phyloP scores from a whole-genome alignment of 169 alveolate genomes.

The Nephromyces sp. region DNA sequence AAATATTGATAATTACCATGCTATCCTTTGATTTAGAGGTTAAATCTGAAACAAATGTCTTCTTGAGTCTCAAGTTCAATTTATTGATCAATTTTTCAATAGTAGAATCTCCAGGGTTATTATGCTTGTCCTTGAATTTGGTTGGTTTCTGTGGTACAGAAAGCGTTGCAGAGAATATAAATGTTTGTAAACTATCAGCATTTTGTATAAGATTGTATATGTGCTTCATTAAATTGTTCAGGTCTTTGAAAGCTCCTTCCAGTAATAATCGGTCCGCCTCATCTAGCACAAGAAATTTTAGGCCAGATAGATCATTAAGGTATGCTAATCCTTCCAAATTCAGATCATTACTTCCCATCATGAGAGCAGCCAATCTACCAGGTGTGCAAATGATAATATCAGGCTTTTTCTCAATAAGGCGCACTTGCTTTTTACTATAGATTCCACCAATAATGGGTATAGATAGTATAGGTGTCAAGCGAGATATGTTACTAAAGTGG shows the following conservation, averaged over 20 bases:
- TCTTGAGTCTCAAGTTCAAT: no score
- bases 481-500: not conserved
- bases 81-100: no score
- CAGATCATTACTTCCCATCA: not conserved
- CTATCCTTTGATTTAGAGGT: no score
- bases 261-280: not conserved
- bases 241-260: not conserved
- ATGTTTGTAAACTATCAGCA: not conserved
- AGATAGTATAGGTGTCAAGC: not conserved
- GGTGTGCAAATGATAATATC: not conserved
- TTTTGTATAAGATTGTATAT: not conserved
- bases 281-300: not conserved
- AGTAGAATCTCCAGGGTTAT: no score
- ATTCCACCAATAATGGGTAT: not conserved
- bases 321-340: not conserved
- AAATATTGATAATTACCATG: no score
- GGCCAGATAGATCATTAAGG: not conserved
- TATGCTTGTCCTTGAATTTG: no score
- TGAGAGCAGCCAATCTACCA: not conserved
- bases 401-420: not conserved
- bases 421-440: not conserved
- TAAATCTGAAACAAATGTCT: no score
- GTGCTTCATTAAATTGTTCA: not conserved
- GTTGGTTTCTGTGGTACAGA: not conserved
- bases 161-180: not conserved